A percentile compares a stretch with the other conserved stretches of the same genome.
These are phyloP conservation scores for Samsoniella hepiali DNA, from an alignment of 2,329 filamentous ascomycete species.

Conservation along the genomic window DNA sequence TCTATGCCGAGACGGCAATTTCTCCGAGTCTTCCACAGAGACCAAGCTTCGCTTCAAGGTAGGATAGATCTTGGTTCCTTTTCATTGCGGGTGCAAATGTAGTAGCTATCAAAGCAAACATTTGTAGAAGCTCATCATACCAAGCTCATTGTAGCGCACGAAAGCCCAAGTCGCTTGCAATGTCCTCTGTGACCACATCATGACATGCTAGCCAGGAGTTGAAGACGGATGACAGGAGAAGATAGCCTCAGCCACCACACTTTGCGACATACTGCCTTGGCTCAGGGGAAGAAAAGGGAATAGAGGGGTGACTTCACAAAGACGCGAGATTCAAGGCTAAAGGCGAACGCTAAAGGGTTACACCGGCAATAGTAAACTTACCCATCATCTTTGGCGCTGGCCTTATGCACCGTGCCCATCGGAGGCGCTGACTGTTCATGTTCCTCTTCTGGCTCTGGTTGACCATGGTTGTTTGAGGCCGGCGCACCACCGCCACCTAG, in stretches of 20 bases:
- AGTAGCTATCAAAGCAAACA: background rate
- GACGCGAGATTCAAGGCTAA: background rate
- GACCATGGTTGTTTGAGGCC: constrained; percentile 26
- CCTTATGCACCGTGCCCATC: constrained; percentile 45
- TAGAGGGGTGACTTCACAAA: background rate
- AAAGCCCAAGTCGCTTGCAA: background rate
- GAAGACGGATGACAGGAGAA: background rate
- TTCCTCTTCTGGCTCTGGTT: constrained; percentile 28
- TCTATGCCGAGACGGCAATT: constrained; percentile 28
- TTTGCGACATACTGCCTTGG: background rate
- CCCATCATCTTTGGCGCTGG: constrained; percentile 59
- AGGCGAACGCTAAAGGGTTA: constrained; percentile 2
- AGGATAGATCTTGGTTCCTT: background rate
- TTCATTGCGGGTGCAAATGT: constrained; percentile 1
- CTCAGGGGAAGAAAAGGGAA: background rate
- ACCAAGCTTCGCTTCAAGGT: constrained; percentile 1
- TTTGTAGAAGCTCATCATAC: background rate
- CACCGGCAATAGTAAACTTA: constrained; percentile 30
- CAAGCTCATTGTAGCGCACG: constrained; percentile 1
- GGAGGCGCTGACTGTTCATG: constrained; percentile 31
- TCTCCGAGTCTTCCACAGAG: constrained; percentile 11
- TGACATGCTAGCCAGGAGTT: constrained; percentile 5
- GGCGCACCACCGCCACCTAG: constrained; percentile 51
- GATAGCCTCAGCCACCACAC: background rate
- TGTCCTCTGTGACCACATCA: background rate